phyloP scores from a whole-genome alignment of 306 rosid species.

The Rosa persica region DNA sequence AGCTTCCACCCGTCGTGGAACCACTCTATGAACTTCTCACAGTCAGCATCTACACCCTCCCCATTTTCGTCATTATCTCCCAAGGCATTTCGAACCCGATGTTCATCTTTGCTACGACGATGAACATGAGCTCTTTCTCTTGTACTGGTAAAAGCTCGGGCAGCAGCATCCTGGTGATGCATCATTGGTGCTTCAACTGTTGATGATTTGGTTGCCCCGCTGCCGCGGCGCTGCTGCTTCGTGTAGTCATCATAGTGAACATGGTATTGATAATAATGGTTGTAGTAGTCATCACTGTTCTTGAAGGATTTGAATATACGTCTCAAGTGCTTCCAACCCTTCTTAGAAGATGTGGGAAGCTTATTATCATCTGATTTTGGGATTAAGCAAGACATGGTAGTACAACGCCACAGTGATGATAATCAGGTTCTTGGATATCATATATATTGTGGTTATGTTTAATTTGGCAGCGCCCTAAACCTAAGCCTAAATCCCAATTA shows the following conservation, averaged over 20 bases:
- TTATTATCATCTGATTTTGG: not conserved
- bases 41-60: not conserved
- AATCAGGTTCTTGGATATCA: not conserved
- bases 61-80: not conserved
- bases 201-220: not conserved
- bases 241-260: slow-evolving; percentile 2
- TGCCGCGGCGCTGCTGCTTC: not conserved
- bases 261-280: not conserved
- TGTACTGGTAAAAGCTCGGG: not conserved
- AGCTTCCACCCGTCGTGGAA: not conserved
- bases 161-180: not conserved
- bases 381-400: slow-evolving; percentile 1
- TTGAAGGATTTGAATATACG: slow-evolving; percentile 9
- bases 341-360: slow-evolving; percentile 5
- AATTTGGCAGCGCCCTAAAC: not conserved
- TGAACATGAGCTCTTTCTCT: not conserved
- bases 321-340: slow-evolving; percentile 1
- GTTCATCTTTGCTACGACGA: not conserved
- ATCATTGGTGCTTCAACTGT: not conserved
- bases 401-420: not conserved
- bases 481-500: not conserved
- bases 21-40: slow-evolving; percentile 1
- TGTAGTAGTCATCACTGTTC: slow-evolving; percentile 5
- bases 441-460: not conserved
- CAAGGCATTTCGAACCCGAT: not conserved